These are phyloP conservation scores for Postia placenta DNA, from an alignment of 768 basidiomycete genomes.

Conservation along the genomic window DNA sequence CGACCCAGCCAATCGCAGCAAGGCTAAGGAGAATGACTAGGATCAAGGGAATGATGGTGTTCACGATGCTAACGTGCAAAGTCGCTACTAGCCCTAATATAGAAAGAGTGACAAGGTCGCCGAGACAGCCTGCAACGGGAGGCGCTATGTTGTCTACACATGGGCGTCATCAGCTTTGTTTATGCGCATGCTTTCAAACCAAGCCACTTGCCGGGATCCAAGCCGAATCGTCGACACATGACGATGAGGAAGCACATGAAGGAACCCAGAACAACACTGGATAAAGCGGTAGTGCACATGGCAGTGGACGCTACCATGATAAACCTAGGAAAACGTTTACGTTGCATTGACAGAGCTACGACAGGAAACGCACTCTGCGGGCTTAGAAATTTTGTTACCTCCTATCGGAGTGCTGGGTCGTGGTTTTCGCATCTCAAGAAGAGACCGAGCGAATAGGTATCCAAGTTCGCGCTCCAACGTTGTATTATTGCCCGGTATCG, in stretches of 20 bases:
- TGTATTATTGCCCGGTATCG: background rate
- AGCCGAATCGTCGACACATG: slow-evolving; percentile 63
- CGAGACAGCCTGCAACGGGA: slow-evolving; percentile 86
- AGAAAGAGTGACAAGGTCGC: slow-evolving; percentile 86
- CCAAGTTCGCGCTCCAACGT: background rate
- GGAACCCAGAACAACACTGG: slow-evolving; percentile 75
- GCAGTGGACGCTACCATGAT: slow-evolving; percentile 70
- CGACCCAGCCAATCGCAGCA: slow-evolving; percentile 40
- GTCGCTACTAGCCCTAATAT: slow-evolving; percentile 75
- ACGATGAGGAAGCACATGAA: slow-evolving; percentile 90
- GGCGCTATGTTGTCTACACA: slow-evolving; percentile 88
- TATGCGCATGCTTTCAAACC: too few species aligned
- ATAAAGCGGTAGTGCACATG: slow-evolving; percentile 77
- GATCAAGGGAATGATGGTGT: slow-evolving; percentile 58
- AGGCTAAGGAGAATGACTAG: slow-evolving; percentile 46
- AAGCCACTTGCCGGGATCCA: slow-evolving; percentile 69
- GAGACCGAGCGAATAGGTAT: background rate
- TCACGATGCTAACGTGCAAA: slow-evolving; percentile 57
- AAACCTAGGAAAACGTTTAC: slow-evolving; percentile 40
- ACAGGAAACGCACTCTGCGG: slow-evolving; percentile 27
- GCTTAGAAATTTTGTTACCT: slow-evolving; percentile 18
- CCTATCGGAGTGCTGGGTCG: slow-evolving; percentile 8
- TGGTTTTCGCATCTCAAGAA: slow-evolving; percentile 7
- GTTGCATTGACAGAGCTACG: background rate
- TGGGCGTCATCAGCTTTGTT: slow-evolving; percentile 1